A percentile compares a stretch with the other conserved stretches of the same genome.
These are phyloP conservation scores for Eutrema heterophyllum DNA, from an alignment of 345 rosid species.

Conservation along the genomic window DNA sequence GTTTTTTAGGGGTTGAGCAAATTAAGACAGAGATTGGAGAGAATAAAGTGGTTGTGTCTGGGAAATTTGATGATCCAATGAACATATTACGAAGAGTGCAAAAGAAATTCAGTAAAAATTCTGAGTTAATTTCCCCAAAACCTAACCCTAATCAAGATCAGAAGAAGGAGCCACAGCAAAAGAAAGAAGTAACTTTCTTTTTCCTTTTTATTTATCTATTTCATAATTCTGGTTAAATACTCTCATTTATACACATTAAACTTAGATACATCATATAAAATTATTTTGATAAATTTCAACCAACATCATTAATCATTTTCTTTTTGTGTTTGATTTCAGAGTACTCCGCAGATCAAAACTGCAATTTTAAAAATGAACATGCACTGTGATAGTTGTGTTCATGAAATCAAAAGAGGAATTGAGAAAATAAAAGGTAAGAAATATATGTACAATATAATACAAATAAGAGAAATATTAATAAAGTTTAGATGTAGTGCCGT, in stretches of 20 bases:
- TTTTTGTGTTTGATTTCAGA: neutral
- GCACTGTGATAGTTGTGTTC: slow-evolving; percentile 69
- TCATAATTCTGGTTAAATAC: neutral
- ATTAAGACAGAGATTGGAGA: slow-evolving; percentile 33
- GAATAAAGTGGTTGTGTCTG: slow-evolving; percentile 43
- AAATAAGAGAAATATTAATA: neutral
- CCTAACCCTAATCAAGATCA: slow-evolving; percentile 22
- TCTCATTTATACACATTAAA: neutral
- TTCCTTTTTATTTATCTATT: neutral
- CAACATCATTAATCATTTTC: neutral
- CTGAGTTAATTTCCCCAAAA: slow-evolving; percentile 50
- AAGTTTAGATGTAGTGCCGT: neutral
- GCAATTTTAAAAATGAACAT: slow-evolving; percentile 46
- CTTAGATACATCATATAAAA: neutral
- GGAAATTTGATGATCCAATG: slow-evolving; percentile 44
- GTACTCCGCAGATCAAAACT: slow-evolving; percentile 35
- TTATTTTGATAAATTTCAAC: neutral
- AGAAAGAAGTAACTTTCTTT: slow-evolving; percentile 31
- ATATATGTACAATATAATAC: neutral
- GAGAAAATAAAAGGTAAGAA: slow-evolving; percentile 47
- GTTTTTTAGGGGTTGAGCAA: slow-evolving; percentile 48
- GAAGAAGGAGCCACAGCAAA: slow-evolving; percentile 29
- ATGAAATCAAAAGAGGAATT: slow-evolving; percentile 42
- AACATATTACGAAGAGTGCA: slow-evolving; percentile 45
- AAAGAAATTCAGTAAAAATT: slow-evolving; percentile 47